Base-by-base conservation (phyloP, 345 rosid species). In the Crucihimalaya himalaica region DNA sequence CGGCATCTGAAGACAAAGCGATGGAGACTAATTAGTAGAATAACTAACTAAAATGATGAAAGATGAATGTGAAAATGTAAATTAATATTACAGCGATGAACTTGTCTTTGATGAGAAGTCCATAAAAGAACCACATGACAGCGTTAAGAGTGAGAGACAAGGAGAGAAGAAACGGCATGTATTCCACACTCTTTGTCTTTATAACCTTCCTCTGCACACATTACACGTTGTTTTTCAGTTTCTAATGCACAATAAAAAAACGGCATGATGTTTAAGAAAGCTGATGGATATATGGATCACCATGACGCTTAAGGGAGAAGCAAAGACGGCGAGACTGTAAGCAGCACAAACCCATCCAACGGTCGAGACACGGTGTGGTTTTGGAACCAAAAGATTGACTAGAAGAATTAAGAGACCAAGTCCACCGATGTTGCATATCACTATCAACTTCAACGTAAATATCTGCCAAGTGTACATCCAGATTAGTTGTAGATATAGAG, bases 61-160 rank as follows among this genome's bases (percentile, higher is more conserved):
- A 40, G 6, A 19, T 12, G n/a, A 58, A 8, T 14, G 16, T 46
- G 25, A 70, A 71, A 72, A 65, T 54, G 25, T 73, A 32, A 79
- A 89, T 86, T 8, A 46, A 5, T 71, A 65, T 57, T 80, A 90
- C 99, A 12, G 97, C 93, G 40, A 92, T 88, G 79, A 74, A 88
- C 25, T 68, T 73, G 64, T 94, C 97, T 65, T 81, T 78, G 75
- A 86, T 76, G 28, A 88, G 84, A 74, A 83, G 75, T 48, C 99
- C 97, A 66, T 91, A 88, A 72, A 87, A 82, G 83, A 94, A 94
- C 99, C 99, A 94, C 84, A 83, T 75, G 60, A 84, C 79, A 39
- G 97, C 96, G 27, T 88, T 86, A 9, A 95, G 72, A 7, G 92
- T 88, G 14, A 92, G 88, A 80, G 83, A 86, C 37, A 88, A 66